phyloP scores from a whole-genome alignment of 495 filamentous ascomycete species.

The Hypoxylon fuscum region DNA sequence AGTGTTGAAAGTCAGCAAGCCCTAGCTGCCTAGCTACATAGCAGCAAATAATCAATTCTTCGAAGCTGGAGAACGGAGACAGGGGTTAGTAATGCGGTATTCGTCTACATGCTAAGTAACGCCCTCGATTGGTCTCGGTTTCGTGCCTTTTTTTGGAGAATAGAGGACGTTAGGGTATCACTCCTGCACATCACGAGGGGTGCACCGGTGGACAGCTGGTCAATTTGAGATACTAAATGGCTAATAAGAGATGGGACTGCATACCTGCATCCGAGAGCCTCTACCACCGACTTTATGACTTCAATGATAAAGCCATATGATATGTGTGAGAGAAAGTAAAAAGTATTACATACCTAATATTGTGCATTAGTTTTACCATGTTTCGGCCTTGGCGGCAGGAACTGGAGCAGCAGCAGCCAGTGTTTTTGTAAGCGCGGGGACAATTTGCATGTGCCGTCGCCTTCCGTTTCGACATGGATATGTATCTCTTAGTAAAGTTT shows the following conservation, averaged over 20 bases:
- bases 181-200: constrained; percentile 3
- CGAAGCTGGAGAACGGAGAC: constrained; percentile 7
- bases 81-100: no score
- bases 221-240: background rate
- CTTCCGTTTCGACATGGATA: no score
- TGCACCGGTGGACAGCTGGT: no score
- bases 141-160: background rate
- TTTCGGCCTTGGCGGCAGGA: background rate
- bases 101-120: no score
- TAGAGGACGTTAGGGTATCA: background rate
- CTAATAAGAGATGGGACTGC: background rate
- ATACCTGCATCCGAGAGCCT: background rate
- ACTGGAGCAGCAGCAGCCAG: background rate
- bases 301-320: background rate
- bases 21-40: no score
- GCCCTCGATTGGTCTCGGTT: no score
- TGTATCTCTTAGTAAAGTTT: no score
- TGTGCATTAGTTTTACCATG: background rate
- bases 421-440: constrained; percentile 1
- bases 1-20: constrained; percentile 27
- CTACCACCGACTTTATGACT: background rate
- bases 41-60: constrained; percentile 13
- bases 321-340: background rate
- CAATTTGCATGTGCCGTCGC: constrained; percentile 2
- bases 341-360: background rate